Percentiles rank a stretch among this genome's conserved stretches.
Conservation (phyloP, 2,329 filamentous ascomycete species). For the Fusarium sp. region DNA sequence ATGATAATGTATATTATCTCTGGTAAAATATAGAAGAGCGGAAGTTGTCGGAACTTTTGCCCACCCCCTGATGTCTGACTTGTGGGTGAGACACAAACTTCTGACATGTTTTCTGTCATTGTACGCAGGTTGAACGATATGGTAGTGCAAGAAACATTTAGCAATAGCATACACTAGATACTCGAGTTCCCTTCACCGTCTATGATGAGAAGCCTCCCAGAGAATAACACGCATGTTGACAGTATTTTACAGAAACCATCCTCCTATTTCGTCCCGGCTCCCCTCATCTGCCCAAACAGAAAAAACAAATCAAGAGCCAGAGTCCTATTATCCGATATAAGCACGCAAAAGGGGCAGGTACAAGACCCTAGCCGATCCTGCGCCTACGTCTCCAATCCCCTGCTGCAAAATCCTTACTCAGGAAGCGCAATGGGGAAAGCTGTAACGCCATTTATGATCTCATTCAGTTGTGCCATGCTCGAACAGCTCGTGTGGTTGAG, state of each 20-base stretch:
- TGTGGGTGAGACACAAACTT: not conserved
- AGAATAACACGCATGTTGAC: conserved; percentile 59
- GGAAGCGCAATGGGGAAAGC: conserved; percentile 37
- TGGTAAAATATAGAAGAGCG: too few relatives aligned
- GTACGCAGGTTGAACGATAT: not conserved
- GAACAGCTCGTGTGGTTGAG: conserved; percentile 48
- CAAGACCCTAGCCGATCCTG: conserved; percentile 41
- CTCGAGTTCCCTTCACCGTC: conserved; percentile 58
- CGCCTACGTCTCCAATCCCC: conserved; percentile 44
- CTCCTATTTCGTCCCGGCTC: conserved; percentile 40
- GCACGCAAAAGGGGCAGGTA: conserved; percentile 35
- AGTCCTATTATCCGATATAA: conserved; percentile 46
- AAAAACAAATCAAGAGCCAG: conserved; percentile 38
- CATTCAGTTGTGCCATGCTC: conserved; percentile 43
- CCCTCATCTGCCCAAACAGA: conserved; percentile 42
- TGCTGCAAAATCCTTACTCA: conserved; percentile 22
- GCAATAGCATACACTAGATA: conserved; percentile 60
- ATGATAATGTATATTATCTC: too few relatives aligned
- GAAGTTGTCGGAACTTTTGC: too few relatives aligned
- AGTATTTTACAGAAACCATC: conserved; percentile 65
- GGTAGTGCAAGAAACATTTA: conserved; percentile 46
- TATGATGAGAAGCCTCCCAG: conserved; percentile 61
- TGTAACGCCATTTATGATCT: conserved; percentile 43
- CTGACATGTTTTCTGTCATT: too few relatives aligned
- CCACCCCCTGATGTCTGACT: too few relatives aligned